phyloP scores from a whole-genome alignment of 106 monocot species.

The Dendrobium chrysotoxum region DNA sequence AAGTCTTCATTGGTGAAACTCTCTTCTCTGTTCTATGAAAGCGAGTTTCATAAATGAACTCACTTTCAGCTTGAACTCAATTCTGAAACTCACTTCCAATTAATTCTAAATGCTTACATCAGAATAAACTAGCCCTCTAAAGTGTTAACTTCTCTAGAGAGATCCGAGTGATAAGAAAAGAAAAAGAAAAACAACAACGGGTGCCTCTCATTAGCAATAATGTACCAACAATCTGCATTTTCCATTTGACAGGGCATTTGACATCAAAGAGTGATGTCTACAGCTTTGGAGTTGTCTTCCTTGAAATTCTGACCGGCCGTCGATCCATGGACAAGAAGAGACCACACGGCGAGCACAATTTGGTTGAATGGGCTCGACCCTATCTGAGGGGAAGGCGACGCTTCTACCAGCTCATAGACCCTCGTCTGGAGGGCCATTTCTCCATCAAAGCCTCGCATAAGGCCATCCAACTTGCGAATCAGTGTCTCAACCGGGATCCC shows the following conservation, averaged over 20 bases:
- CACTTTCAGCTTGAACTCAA: background rate
- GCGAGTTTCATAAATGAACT: background rate
- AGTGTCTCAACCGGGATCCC: constrained; percentile 37
- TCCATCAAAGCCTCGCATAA: constrained; percentile 35
- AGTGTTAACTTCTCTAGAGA: too few relatives aligned
- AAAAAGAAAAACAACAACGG: too few relatives aligned
- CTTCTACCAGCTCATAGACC: constrained; percentile 23
- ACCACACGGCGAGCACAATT: constrained; percentile 19
- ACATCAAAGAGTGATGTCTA: constrained; percentile 32
- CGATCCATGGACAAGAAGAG: constrained; percentile 30
- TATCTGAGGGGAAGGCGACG: constrained; percentile 19
- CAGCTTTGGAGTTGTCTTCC: constrained; percentile 24
- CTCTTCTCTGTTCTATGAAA: too few relatives aligned
- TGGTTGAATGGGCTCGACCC: constrained; percentile 25
- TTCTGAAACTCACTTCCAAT: background rate
- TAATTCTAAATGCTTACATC: too few relatives aligned
- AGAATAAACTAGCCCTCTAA: too few relatives aligned
- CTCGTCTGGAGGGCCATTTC: constrained; percentile 25
- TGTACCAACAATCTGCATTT: background rate
- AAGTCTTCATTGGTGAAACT: too few relatives aligned
- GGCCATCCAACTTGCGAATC: constrained; percentile 29
- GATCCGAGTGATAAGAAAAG: too few relatives aligned
- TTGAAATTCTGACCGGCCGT: constrained; percentile 25
- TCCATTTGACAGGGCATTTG: constrained; percentile 15
- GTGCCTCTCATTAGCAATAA: background rate